phyloP scores from a whole-genome alignment of 352 stramenopile genomes.

The Pythium aphanidermatum region DNA sequence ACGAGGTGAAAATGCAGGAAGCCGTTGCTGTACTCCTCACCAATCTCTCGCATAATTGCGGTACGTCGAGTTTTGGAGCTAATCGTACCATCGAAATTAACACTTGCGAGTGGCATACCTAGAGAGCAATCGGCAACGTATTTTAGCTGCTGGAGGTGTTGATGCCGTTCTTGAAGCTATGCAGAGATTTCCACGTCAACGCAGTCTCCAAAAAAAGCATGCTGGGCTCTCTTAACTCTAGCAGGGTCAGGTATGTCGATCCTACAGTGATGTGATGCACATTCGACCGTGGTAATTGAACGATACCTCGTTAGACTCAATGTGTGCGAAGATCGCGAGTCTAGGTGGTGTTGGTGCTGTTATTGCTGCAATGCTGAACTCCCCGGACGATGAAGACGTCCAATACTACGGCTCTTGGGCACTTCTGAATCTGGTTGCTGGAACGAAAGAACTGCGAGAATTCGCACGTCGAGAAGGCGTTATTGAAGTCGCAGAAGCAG shows the following conservation, averaged over 20 bases:
- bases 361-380: slow-evolving; percentile 76
- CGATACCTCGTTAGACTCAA: slow-evolving; percentile 33
- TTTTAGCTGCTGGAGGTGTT: slow-evolving; percentile 62
- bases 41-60: slow-evolving; percentile 84
- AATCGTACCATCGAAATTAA: too few relatives aligned
- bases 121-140: slow-evolving; percentile 83
- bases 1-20: slow-evolving; percentile 63
- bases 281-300: background rate
- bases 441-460: slow-evolving; percentile 33
- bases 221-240: slow-evolving; percentile 81
- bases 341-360: slow-evolving; percentile 57
- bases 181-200: slow-evolving; percentile 73
- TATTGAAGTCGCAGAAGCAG: slow-evolving; percentile 74
- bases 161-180: slow-evolving; percentile 81
- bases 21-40: slow-evolving; percentile 68
- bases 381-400: slow-evolving; percentile 40
- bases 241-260: slow-evolving; percentile 49
- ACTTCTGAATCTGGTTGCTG: slow-evolving; percentile 62
- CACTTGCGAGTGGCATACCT: too few relatives aligned
- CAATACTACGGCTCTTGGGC: slow-evolving; percentile 66
- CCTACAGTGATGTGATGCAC: background rate
- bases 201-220: slow-evolving; percentile 71
- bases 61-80: too few relatives aligned
- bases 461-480: slow-evolving; percentile 67
- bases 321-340: slow-evolving; percentile 58